phyloP scores from a whole-genome alignment of 306 rosid species.

The Fragaria iinumae region DNA sequence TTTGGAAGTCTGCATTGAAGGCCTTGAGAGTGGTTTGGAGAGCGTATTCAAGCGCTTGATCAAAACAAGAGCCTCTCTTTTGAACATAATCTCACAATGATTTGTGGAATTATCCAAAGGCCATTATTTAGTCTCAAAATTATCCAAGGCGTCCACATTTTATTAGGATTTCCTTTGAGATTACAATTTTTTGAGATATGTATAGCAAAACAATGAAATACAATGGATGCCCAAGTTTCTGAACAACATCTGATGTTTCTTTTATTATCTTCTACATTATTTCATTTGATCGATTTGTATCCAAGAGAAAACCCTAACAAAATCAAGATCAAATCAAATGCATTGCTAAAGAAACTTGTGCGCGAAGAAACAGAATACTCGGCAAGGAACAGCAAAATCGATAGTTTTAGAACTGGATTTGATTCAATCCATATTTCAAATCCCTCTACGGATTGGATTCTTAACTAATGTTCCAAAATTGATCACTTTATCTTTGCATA shows the following conservation, averaged over 20 bases:
- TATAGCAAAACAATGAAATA: neutral
- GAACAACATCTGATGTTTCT: neutral
- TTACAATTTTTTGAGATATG: neutral
- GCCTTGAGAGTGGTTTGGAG: constrained; percentile 53
- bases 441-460: neutral
- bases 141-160: constrained; percentile 41
- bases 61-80: constrained; percentile 23
- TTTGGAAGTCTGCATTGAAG: constrained; percentile 51
- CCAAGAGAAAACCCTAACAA: neutral
- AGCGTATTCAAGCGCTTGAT: constrained; percentile 52
- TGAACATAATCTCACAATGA: constrained; percentile 22
- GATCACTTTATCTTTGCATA: too few relatives aligned
- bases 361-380: neutral
- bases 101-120: neutral
- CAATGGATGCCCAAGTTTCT: neutral
- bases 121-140: neutral
- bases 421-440: neutral
- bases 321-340: neutral
- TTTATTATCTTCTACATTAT: neutral
- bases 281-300: neutral
- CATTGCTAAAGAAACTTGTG: neutral
- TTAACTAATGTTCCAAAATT: neutral
- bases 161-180: constrained; percentile 19
- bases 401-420: neutral
- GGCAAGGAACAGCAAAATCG: neutral